phyloP scores from a whole-genome alignment of 257 asterid species.

The Plantago elongata region DNA sequence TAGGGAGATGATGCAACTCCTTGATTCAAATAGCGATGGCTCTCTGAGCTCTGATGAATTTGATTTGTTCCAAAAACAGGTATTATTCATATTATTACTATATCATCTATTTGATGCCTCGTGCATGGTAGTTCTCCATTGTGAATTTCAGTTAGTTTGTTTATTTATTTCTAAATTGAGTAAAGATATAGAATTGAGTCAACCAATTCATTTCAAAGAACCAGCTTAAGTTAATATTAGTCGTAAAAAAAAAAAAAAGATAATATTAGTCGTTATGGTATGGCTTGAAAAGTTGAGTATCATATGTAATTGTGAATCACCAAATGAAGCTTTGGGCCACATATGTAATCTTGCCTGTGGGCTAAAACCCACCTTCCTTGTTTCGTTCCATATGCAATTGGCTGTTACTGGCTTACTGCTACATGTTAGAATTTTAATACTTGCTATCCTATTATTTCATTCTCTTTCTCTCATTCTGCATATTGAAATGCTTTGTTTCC shows the following conservation, averaged over 20 bases:
- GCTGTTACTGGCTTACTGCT: too few relatives aligned
- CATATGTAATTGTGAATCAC: too few relatives aligned
- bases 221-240: too few relatives aligned
- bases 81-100: slow-evolving; percentile 14
- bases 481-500: slow-evolving; percentile 5
- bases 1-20: slow-evolving; percentile 86
- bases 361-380: too few relatives aligned
- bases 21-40: slow-evolving; percentile 89
- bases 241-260: too few relatives aligned
- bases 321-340: too few relatives aligned
- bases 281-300: background rate
- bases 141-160: background rate
- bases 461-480: slow-evolving; percentile 3
- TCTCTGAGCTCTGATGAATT: slow-evolving; percentile 88
- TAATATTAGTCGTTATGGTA: background rate
- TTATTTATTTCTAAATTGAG: background rate
- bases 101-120: slow-evolving; percentile 4
- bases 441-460: background rate
- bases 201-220: background rate
- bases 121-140: background rate
- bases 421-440: background rate
- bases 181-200: background rate
- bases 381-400: too few relatives aligned
- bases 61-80: slow-evolving; percentile 82
- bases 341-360: too few relatives aligned